Evolutionary conservation across 768 basidiomycete species (phyloP).

Genomic region (Lactarius vividus): DNA sequence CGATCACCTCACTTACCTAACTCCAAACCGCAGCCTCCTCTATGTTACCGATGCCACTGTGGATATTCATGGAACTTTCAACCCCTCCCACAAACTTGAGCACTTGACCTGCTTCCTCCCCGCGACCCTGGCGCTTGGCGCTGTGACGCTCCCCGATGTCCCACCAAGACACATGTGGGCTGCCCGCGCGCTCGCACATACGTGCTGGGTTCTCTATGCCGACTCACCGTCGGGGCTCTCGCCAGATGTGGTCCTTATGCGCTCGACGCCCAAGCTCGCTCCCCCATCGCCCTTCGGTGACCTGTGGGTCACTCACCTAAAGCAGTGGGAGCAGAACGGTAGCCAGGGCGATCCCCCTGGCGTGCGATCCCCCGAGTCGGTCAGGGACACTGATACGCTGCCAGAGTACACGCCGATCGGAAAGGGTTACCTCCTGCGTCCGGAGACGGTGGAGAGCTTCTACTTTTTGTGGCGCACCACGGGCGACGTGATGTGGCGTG

Average conservation of each 20-base stretch:
- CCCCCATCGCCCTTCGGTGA: conserved; percentile 16
- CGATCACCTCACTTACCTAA: conserved; percentile 61
- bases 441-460: conserved; percentile 72
- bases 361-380: not conserved
- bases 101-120: conserved; percentile 82
- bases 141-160: conserved; percentile 54
- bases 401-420: conserved; percentile 54
- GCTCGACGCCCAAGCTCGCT: not conserved
- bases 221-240: conserved; percentile 69
- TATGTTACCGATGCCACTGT: conserved; percentile 61
- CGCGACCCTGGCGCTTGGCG: conserved; percentile 72
- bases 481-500: conserved; percentile 64
- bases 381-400: not conserved
- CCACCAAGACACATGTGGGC: conserved; percentile 68
- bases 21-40: conserved; percentile 61
- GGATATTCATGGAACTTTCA: conserved; percentile 2
- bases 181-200: conserved; percentile 70
- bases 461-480: conserved; percentile 72
- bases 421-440: conserved; percentile 56
- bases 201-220: conserved; percentile 69
- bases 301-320: conserved; percentile 22
- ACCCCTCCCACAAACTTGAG: conserved; percentile 55
- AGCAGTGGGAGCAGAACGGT: conserved; percentile 27
- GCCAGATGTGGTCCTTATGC: conserved; percentile 53
- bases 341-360: conserved; percentile 20